Conservation (phyloP, 2,329 filamentous ascomycete species). For the Trichoderma citrinoviride region DNA sequence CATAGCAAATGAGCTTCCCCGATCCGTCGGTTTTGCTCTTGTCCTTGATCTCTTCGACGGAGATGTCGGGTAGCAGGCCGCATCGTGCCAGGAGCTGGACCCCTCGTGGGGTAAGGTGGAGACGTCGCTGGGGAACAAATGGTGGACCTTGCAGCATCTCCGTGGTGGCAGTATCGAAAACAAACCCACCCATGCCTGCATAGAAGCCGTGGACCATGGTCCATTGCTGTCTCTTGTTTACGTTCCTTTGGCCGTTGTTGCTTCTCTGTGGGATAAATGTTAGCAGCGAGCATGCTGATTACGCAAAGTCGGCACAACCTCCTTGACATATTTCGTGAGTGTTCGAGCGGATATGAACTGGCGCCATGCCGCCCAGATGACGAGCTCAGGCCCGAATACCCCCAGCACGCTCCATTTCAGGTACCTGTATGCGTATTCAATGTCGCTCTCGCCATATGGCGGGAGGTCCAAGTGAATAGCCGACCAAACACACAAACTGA, state of each 20-base stretch:
- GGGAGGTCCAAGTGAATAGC: background rate
- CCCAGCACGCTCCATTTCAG: background rate
- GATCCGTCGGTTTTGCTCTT: slow-evolving; percentile 38
- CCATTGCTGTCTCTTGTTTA: slow-evolving; percentile 11
- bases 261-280: background rate
- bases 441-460: background rate
- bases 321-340: background rate
- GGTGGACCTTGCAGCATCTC: background rate
- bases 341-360: background rate
- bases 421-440: background rate
- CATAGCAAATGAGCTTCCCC: slow-evolving; percentile 35
- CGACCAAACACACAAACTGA: background rate
- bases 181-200: slow-evolving; percentile 33
- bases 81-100: slow-evolving; percentile 15
- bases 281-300: background rate
- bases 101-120: slow-evolving; percentile 10
- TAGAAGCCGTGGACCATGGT: slow-evolving; percentile 34
- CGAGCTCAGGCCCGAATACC: background rate
- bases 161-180: slow-evolving; percentile 23
- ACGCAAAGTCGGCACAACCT: background rate
- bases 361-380: background rate
- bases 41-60: slow-evolving; percentile 31
- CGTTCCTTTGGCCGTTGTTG: background rate
- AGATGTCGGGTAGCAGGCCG: background rate
- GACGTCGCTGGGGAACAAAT: slow-evolving; percentile 13